These are phyloP conservation scores for Pholiota molesta DNA, from an alignment of 768 basidiomycete genomes.

Conservation along the genomic window DNA sequence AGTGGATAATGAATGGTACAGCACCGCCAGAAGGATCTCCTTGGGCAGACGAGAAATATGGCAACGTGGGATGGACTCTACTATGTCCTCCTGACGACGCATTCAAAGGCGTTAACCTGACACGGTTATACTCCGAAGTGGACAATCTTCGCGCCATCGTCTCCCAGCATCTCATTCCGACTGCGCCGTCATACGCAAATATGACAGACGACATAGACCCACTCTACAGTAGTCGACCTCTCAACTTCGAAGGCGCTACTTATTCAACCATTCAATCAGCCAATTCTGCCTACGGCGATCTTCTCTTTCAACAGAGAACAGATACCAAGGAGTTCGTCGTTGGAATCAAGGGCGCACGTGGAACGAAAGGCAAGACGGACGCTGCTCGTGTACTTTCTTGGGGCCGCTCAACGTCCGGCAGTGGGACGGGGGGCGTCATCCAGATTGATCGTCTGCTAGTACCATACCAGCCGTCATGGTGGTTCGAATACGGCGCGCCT, in stretches of 20 bases:
- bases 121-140: conserved; percentile 61
- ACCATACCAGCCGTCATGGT: conserved; percentile 90
- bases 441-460: conserved; percentile 81
- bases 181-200: conserved; percentile 28
- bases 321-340: conserved; percentile 61
- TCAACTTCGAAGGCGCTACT: conserved; percentile 70
- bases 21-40: conserved; percentile 70
- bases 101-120: conserved; percentile 86
- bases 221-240: conserved; percentile 70
- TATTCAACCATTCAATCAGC: conserved; percentile 80
- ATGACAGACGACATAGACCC: conserved; percentile 32
- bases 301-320: conserved; percentile 68
- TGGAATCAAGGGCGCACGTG: conserved; percentile 74
- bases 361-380: conserved; percentile 61
- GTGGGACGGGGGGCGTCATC: conserved; percentile 84
- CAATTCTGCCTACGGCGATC: conserved; percentile 72
- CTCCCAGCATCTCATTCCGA: conserved; percentile 75
- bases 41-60: conserved; percentile 58
- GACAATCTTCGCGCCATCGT: conserved; percentile 62
- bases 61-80: conserved; percentile 76
- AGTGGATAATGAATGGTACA: conserved; percentile 90
- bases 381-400: conserved; percentile 69
- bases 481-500: conserved; percentile 74
- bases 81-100: conserved; percentile 92
- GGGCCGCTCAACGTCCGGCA: conserved; percentile 76